Evolutionary conservation across 495 filamentous ascomycete genomes (phyloP).

Genomic region (Pyronema omphalodes): DNA sequence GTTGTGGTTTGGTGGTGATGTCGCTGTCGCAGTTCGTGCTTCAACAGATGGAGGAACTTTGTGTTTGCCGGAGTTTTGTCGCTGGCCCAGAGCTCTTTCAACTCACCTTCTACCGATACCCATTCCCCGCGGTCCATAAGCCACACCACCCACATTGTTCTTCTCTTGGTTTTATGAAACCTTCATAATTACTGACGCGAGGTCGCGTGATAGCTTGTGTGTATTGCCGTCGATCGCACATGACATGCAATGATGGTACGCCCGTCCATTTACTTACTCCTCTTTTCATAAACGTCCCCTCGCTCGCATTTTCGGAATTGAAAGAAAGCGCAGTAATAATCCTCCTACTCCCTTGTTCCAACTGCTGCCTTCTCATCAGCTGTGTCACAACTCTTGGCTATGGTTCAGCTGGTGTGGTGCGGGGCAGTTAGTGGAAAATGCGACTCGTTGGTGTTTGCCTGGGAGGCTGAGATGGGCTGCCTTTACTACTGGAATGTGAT

Average conservation of each 20-base stretch:
- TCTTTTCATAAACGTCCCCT: too few relatives aligned
- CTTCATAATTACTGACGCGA: constrained; percentile 26
- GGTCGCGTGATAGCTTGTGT: constrained; percentile 65
- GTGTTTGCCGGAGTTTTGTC: neutral
- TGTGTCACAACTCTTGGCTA: too few relatives aligned
- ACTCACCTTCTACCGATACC: too few relatives aligned
- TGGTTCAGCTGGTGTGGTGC: too few relatives aligned
- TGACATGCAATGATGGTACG: constrained; percentile 99
- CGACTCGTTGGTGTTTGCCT: neutral
- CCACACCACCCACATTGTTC: too few relatives aligned
- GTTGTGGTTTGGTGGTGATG: neutral
- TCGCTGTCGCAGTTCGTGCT: neutral
- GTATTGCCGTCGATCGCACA: constrained; percentile 99
- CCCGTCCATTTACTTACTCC: constrained; percentile 16
- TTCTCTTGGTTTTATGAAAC: constrained; percentile 20
- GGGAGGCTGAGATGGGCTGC: neutral
- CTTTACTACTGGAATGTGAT: neutral
- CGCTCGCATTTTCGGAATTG: too few relatives aligned
- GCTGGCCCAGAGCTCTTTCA: neutral
- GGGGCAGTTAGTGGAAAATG: neutral
- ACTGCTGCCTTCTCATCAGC: constrained; percentile 12
- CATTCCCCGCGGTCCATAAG: too few relatives aligned
- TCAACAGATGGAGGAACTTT: neutral
- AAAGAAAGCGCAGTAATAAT: neutral
- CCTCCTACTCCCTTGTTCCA: constrained; percentile 16